These are phyloP conservation scores for Beauveria pseudobassiana DNA, from an alignment of 2,329 filamentous ascomycete species.

Conservation along the genomic window DNA sequence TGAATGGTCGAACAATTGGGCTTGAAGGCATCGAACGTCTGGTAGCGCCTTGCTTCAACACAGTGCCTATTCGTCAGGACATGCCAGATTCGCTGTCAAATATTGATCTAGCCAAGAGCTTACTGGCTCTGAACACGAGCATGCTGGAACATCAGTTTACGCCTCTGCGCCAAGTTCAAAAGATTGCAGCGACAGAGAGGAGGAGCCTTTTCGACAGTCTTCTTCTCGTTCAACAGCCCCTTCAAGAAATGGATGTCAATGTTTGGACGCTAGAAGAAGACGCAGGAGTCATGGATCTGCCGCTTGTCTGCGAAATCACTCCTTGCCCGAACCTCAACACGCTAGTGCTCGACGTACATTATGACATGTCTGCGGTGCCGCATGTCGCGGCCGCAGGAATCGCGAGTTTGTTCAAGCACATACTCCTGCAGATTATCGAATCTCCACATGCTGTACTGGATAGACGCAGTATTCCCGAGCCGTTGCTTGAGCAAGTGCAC, in stretches of 20 bases:
- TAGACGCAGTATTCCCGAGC: constrained; percentile 18
- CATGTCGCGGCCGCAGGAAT: constrained; percentile 21
- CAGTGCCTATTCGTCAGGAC: constrained; percentile 61
- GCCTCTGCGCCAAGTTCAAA: constrained; percentile 64
- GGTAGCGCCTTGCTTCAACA: constrained; percentile 91
- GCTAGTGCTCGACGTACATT: constrained; percentile 56
- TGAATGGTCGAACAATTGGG: constrained; percentile 65
- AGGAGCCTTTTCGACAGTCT: constrained; percentile 69
- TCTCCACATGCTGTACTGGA: constrained; percentile 20
- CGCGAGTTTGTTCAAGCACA: constrained; percentile 23
- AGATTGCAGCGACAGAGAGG: constrained; percentile 28
- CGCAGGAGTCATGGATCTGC: constrained; percentile 61
- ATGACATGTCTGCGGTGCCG: constrained; percentile 38
- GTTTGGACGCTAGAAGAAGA: constrained; percentile 53
- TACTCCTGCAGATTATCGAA: constrained; percentile 20
- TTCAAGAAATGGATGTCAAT: constrained; percentile 44
- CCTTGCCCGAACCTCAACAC: constrained; percentile 45
- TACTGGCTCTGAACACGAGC: constrained; percentile 56
- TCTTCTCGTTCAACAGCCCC: constrained; percentile 65
- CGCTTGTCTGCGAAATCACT: constrained; percentile 68
- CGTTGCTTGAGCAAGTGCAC: constrained; percentile 15
- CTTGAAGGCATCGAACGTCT: constrained; percentile 61
- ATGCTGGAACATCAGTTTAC: constrained; percentile 65
- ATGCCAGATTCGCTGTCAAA: constrained; percentile 42
- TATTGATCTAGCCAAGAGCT: constrained; percentile 47